These are phyloP conservation scores for Pichia heedii DNA, from an alignment of 805 yeast species.

Conservation along the genomic window DNA sequence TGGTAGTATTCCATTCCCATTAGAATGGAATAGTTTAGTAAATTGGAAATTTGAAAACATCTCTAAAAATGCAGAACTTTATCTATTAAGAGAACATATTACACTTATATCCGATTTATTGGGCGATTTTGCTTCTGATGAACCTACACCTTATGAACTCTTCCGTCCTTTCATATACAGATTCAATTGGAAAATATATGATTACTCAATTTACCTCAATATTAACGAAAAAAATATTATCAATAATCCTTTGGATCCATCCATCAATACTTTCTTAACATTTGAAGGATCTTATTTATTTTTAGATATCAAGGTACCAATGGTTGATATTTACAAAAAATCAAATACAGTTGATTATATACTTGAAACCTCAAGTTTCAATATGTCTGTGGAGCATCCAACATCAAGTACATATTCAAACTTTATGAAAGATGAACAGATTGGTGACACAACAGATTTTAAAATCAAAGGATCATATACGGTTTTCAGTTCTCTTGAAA, in stretches of 20 bases:
- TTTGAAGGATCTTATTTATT: constrained; percentile 54
- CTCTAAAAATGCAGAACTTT: constrained; percentile 48
- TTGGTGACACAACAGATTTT: constrained; percentile 64
- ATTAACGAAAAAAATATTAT: constrained; percentile 84
- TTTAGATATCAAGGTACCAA: constrained; percentile 47
- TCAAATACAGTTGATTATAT: constrained; percentile 43
- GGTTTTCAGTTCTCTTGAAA: constrained; percentile 46
- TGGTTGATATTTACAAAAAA: constrained; percentile 42
- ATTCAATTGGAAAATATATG: constrained; percentile 48
- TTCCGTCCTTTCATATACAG: constrained; percentile 65
- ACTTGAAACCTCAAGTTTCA: constrained; percentile 48
- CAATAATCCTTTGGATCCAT: constrained; percentile 78
- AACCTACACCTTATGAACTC: constrained; percentile 59
- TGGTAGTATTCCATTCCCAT: constrained; percentile 59
- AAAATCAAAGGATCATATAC: constrained; percentile 57
- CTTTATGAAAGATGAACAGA: constrained; percentile 50
- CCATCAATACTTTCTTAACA: constrained; percentile 68
- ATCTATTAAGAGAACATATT: constrained; percentile 74
- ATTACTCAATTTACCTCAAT: constrained; percentile 60
- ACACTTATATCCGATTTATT: constrained; percentile 62
- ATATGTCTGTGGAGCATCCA: constrained; percentile 65
- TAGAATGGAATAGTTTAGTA: constrained; percentile 75
- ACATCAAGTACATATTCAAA: constrained; percentile 85
- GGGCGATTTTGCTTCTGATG: constrained; percentile 70
- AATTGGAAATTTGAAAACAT: constrained; percentile 53